Evolutionary conservation across 2,329 filamentous ascomycete genomes (phyloP).

Genomic region (Saccharata proteae): DNA sequence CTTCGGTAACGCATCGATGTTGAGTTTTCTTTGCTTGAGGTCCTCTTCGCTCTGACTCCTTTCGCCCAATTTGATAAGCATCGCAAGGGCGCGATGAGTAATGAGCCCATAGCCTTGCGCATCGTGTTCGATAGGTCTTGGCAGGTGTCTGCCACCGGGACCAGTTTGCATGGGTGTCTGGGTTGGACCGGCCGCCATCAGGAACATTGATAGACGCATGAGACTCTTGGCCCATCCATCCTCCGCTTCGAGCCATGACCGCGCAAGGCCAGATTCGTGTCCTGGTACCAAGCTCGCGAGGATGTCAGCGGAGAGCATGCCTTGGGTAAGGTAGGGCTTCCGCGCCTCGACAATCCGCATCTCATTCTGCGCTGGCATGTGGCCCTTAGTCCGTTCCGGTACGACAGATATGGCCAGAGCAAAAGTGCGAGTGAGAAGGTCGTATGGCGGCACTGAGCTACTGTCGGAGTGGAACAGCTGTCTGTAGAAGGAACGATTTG

Average conservation of each 20-base stretch:
- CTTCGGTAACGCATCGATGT: slow-evolving; percentile 25
- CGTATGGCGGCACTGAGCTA: slow-evolving; percentile 51
- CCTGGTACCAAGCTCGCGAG: slow-evolving; percentile 61
- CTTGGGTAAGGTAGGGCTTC: slow-evolving; percentile 85
- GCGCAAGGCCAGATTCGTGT: slow-evolving; percentile 60
- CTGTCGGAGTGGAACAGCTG: slow-evolving; percentile 67
- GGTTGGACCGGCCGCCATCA: slow-evolving; percentile 26
- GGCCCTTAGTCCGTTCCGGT: slow-evolving; percentile 56
- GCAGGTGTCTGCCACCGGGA: slow-evolving; percentile 6
- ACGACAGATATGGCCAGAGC: slow-evolving; percentile 75
- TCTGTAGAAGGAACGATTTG: slow-evolving; percentile 77
- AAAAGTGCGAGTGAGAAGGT: slow-evolving; percentile 78
- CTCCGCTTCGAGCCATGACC: slow-evolving; percentile 68
- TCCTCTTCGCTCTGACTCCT: slow-evolving; percentile 27
- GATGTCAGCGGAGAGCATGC: slow-evolving; percentile 80
- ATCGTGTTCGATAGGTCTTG: slow-evolving; percentile 21
- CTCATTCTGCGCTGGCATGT: slow-evolving; percentile 33
- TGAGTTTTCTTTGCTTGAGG: slow-evolving; percentile 12
- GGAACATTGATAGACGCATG: slow-evolving; percentile 59
- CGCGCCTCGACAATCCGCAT: slow-evolving; percentile 64
- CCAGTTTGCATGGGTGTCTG: slow-evolving; percentile 11
- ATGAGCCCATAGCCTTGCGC: slow-evolving; percentile 26
- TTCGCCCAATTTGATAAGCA: slow-evolving; percentile 35
- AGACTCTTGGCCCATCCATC: slow-evolving; percentile 77
- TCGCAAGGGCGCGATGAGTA: slow-evolving; percentile 33